Conservation (phyloP, 192 early-diverging fungal species). For the Backusella tuberculispora region DNA sequence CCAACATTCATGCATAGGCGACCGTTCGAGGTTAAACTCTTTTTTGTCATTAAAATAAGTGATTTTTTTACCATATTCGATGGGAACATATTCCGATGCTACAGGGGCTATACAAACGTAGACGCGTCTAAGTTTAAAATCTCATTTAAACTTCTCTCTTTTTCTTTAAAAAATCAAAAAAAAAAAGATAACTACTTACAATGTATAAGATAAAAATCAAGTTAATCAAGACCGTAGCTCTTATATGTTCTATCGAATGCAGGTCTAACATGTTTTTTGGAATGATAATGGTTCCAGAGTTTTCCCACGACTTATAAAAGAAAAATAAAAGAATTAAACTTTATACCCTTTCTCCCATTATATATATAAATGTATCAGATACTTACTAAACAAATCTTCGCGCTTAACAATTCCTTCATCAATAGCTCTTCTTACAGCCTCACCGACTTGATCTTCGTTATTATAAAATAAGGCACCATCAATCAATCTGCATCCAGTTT, state of each 20-base stretch:
- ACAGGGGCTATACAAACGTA: conserved; percentile 29
- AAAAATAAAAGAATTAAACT: too few relatives aligned
- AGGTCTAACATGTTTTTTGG: conserved; percentile 50
- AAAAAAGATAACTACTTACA: conserved; percentile 45
- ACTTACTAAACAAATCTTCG: conserved; percentile 38
- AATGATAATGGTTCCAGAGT: conserved; percentile 68
- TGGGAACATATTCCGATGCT: conserved; percentile 54
- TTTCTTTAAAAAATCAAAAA: neutral
- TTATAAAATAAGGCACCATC: neutral
- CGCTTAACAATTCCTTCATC: neutral
- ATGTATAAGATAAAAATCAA: conserved; percentile 76
- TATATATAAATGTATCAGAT: neutral
- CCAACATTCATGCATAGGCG: conserved; percentile 68
- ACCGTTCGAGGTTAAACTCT: conserved; percentile 38
- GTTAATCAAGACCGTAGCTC: conserved; percentile 55
- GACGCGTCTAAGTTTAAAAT: neutral
- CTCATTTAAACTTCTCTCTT: neutral
- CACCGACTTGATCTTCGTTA: neutral
- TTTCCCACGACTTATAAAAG: conserved; percentile 38
- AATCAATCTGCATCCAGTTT: neutral
- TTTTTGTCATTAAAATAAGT: neutral
- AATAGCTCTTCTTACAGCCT: neutral
- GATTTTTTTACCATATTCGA: neutral
- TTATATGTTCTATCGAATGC: conserved; percentile 56
- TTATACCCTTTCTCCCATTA: neutral